Evolutionary conservation across 2,329 filamentous ascomycete species (phyloP).

Genomic region (Xylaria sp.): DNA sequence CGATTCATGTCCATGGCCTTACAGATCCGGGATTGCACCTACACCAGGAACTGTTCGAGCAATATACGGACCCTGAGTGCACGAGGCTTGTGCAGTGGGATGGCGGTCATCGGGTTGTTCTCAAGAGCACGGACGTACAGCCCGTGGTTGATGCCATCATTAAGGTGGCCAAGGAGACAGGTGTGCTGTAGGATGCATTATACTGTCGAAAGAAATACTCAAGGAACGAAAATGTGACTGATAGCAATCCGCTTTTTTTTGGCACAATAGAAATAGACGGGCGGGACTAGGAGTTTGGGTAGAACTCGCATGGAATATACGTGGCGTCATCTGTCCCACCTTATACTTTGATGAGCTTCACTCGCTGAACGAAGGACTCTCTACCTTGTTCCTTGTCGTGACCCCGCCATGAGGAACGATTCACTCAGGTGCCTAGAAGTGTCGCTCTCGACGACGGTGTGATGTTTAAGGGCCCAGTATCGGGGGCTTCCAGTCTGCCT

Average conservation of each 20-base stretch:
- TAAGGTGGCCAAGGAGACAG: constrained; percentile 61
- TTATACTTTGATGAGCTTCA: neutral
- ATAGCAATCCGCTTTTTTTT: neutral
- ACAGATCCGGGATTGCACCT: constrained; percentile 68
- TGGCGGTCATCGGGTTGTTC: constrained; percentile 75
- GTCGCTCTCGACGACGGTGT: neutral
- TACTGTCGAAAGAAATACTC: neutral
- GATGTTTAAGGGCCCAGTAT: neutral
- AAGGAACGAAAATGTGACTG: neutral
- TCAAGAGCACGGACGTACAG: constrained; percentile 74
- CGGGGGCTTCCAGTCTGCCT: neutral
- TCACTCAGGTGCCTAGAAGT: neutral
- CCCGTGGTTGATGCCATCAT: constrained; percentile 64
- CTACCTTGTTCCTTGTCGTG: too few species aligned
- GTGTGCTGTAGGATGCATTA: constrained; percentile 41
- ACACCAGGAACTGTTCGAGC: constrained; percentile 65
- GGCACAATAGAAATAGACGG: constrained; percentile 9
- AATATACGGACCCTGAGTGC: constrained; percentile 68
- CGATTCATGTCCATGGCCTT: constrained; percentile 75
- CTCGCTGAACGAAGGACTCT: neutral
- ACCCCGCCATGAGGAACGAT: neutral
- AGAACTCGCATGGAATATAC: constrained; percentile 9
- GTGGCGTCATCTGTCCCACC: neutral
- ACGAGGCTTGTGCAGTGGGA: constrained; percentile 76
- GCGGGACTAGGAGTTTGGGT: neutral